Conservation (phyloP, 2,329 filamentous ascomycete species). For the Fusarium gaditjirri region DNA sequence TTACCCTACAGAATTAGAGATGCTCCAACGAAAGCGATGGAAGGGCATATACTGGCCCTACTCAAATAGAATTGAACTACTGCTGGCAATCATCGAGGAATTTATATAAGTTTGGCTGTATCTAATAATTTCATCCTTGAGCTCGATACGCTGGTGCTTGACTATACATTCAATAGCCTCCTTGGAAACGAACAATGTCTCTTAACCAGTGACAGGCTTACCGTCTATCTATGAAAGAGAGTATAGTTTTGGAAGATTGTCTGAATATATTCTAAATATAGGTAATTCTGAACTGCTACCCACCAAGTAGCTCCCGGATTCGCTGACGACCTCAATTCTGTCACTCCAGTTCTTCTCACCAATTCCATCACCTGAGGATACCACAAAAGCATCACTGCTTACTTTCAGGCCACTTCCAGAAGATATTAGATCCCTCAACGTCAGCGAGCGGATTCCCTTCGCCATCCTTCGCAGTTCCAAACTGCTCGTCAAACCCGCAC, state of each 20-base stretch:
- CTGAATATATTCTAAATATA: rapidly evolving
- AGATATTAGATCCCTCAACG: slow-evolving; percentile 21
- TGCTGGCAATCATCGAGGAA: neutral
- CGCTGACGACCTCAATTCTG: no score
- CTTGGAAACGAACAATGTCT: rapidly evolving
- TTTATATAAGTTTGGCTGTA: rapidly evolving
- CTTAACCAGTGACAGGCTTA: no score
- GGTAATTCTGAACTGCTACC: rapidly evolving
- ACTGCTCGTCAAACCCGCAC: slow-evolving; percentile 34
- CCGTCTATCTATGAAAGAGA: rapidly evolving
- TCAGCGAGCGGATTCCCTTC: slow-evolving; percentile 30
- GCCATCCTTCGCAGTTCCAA: slow-evolving; percentile 10
- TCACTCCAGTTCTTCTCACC: neutral
- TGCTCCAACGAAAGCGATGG: neutral
- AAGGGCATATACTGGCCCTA: neutral
- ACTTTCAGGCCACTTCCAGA: slow-evolving; percentile 33
- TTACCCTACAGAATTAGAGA: rapidly evolving
- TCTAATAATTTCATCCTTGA: rapidly evolving
- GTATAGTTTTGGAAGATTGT: rapidly evolving
- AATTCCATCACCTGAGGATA: no score
- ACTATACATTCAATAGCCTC: neutral
- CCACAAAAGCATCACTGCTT: neutral
- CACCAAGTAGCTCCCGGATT: rapidly evolving
- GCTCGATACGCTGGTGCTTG: no score
- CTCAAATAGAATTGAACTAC: no score